Base-by-base conservation (phyloP, 2,329 filamentous ascomycete species). In the Seiridium cupressi region DNA sequence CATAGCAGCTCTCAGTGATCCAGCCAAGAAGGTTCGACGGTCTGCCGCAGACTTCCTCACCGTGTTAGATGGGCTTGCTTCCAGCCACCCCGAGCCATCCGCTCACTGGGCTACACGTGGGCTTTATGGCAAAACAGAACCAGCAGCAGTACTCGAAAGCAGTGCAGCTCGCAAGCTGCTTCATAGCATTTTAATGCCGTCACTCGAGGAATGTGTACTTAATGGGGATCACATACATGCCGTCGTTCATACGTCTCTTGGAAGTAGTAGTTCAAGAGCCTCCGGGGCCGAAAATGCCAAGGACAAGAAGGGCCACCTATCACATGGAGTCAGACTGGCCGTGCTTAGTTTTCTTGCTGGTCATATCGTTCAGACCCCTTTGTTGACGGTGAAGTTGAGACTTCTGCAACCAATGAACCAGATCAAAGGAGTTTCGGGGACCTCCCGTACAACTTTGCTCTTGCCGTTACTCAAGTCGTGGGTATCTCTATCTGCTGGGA, bases 161-260 rank as follows among this genome's bases (percentile, higher is more conserved):
- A 82, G 87, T 32, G 82, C 89, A 58, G 77, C 79, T 2, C 77
- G 82, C 48, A 87, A 85, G 60, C 74, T 96, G 26, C 70, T 95
- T 1, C 81, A 85, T 26, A 80, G 85, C 26, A 81, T 90, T 44
- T 75, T 97, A n/a, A 73, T 92, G 26, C 91, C 91, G 0, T 85
- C 84, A 2, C 76, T 97, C 8, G 93, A 97, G 74, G 95, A 97
- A 74, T 96, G 89, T 68, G 82, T 94, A 3, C 84, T 97, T 65
- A 93, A 98, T 70, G 78, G 86, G 3, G 84, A 83, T 35, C 88
- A 95, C 62, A 81, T 97, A 49, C 78, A 83, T 34, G 84, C 84
- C 26, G 82, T 88, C 2, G 72, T 97, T 4, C 81, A 84, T 61
- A 81, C 79, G 38, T 76, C 82, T 0, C 72, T 95, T 9, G 86